Evolutionary conservation across 257 asterid genomes (phyloP).

Genomic region (Solanum virginianum): DNA sequence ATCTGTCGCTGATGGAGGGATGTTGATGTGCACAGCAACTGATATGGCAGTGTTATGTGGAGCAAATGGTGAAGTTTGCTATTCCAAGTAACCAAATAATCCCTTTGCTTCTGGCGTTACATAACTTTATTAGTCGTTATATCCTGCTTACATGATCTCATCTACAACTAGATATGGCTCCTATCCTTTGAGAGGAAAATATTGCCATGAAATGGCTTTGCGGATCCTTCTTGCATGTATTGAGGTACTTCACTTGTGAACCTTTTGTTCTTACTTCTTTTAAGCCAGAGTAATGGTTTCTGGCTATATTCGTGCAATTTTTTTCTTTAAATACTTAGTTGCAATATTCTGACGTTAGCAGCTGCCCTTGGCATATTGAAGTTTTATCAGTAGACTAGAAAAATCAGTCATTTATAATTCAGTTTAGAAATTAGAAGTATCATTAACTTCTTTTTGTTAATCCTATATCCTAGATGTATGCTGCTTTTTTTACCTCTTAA

Average conservation of each 20-base stretch:
- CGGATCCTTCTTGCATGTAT: slow-evolving; percentile 93
- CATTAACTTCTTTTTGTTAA: background rate
- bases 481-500: background rate
- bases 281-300: background rate
- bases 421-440: background rate
- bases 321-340: background rate
- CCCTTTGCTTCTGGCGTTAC: background rate
- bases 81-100: slow-evolving; percentile 69
- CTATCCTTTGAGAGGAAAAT: slow-evolving; percentile 87
- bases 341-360: background rate
- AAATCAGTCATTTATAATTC: background rate
- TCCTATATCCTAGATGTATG: background rate
- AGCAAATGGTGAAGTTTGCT: slow-evolving; percentile 95
- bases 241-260: slow-evolving; percentile 42
- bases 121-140: background rate
- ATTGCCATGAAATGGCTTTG: slow-evolving; percentile 97
- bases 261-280: background rate
- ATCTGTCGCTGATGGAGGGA: slow-evolving; percentile 85
- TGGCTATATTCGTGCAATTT: background rate
- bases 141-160: slow-evolving; percentile 9
- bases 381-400: background rate
- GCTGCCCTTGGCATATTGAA: background rate
- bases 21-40: slow-evolving; percentile 95
- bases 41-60: slow-evolving; percentile 99
- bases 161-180: slow-evolving; percentile 69